A percentile compares a stretch with the other conserved stretches of the same genome.
phyloP scores from a whole-genome alignment of 352 stramenopile genomes.

The Pythium aphanidermatum region DNA sequence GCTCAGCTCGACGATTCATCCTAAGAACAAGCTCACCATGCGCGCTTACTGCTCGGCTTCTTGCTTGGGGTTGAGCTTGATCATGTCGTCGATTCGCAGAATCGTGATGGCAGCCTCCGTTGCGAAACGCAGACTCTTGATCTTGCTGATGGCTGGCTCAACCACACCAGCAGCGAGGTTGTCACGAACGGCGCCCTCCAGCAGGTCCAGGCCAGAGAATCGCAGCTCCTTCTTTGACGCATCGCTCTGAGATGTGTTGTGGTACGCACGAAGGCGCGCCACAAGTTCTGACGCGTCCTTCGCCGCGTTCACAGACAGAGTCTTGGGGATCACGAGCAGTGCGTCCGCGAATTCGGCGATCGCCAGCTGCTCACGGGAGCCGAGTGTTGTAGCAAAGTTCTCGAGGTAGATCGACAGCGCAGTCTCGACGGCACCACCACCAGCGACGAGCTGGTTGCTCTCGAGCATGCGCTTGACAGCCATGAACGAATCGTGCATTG shows the following conservation, averaged over 20 bases:
- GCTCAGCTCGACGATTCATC: conserved; percentile 13
- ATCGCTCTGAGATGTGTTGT: conserved; percentile 94
- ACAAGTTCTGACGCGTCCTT: conserved; percentile 99
- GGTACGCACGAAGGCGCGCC: conserved; percentile 93
- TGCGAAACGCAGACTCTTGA: conserved; percentile 99
- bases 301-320: conserved; percentile 97
- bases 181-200: conserved; percentile 93
- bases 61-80: conserved; percentile 93
- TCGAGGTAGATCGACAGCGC: conserved; percentile 98
- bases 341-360: conserved; percentile 99
- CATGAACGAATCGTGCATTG: conserved; percentile 98
- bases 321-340: conserved; percentile 98
- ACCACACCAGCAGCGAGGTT: conserved; percentile 97
- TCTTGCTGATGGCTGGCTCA: conserved; percentile 99
- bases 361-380: conserved; percentile 97
- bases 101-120: conserved; percentile 99
- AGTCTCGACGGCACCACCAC: conserved; percentile 97
- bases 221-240: conserved; percentile 65
- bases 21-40: conserved; percentile 4
- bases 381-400: conserved; percentile 96
- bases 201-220: conserved; percentile 95
- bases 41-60: conserved; percentile 70
- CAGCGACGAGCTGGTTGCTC: conserved; percentile 97
- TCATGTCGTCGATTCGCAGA: conserved; percentile 99
- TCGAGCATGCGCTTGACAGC: conserved; percentile 99